Base-by-base conservation (phyloP, 2,329 filamentous ascomycete species). In the Huntiella omanensis region DNA sequence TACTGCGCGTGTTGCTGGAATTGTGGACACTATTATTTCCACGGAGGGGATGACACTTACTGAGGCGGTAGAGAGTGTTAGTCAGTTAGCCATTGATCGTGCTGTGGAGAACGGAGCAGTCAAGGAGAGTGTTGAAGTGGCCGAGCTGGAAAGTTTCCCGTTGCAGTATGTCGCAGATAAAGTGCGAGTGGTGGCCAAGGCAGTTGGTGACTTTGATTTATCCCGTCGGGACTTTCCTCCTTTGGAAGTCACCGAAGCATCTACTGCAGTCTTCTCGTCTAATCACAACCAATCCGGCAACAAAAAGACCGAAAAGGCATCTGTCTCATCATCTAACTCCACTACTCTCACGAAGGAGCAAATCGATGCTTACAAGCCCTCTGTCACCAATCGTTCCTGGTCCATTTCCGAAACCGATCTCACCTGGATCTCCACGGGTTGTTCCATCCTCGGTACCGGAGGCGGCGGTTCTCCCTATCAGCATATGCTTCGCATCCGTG, bases 401-500 rank as follows among this genome's bases (percentile, higher is more conserved):
- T 66, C 67, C 47, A 57, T 78, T 35, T 70, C 63, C 8, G 71
- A 77, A 53, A 70, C 68, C 0, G 75, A 78, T 54, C 59, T 77
- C 3, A 57, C 61, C 28, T 77, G 69, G 61, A 69, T 78, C 33
- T 59, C 69, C 1, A 69, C 64, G 5, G 74, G 75, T 1, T 75
- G 72, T 54, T 75, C 75, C 51, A 70, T 79, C 44, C 63, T 79
- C 0, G 74, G 72, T 2, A 75, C 71, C 0, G 75, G 73, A 15
- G 73, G 74, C 4, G 73, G 74, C 15, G 73, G 73, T 2, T 68
- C 64, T 3, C 69, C 72, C 1, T 73, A 71, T 51, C 57, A 68
- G 2, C 59, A 63, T 28, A 67, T 69, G 59, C 60, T 75, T 12
- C 66, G 66, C 5, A 60, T 75, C 6, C 62, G 68, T 5, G 59